Evolutionary conservation across 495 filamentous ascomycete genomes (phyloP).

Genomic region (Xylaria intraflava): DNA sequence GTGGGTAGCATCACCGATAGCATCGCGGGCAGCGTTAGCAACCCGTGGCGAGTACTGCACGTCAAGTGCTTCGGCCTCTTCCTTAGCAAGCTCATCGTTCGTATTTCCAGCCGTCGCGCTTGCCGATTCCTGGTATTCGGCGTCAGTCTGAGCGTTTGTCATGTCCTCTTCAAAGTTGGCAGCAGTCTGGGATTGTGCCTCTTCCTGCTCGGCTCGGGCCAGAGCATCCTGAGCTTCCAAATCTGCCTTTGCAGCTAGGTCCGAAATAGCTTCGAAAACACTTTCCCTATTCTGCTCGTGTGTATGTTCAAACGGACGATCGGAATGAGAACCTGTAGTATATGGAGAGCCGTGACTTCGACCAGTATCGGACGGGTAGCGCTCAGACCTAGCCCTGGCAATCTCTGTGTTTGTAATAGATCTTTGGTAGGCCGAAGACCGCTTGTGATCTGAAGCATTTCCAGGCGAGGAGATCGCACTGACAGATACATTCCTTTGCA

Average conservation of each 20-base stretch:
- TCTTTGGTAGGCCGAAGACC: conserved; percentile 32
- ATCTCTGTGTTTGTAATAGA: conserved; percentile 37
- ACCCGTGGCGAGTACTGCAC: conserved; percentile 43
- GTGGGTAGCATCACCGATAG: conserved; percentile 51
- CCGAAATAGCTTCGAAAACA: conserved; percentile 63
- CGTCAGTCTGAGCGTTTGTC: conserved; percentile 36
- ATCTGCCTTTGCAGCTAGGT: conserved; percentile 60
- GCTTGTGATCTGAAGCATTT: conserved; percentile 32
- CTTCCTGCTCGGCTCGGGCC: conserved; percentile 47
- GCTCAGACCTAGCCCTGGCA: conserved; percentile 36
- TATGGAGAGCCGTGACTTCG: conserved; percentile 5
- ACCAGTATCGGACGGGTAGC: conserved; percentile 16
- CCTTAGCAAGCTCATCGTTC: conserved; percentile 52
- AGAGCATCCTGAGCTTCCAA: conserved; percentile 63
- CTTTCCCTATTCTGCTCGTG: conserved; percentile 50
- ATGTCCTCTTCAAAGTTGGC: conserved; percentile 37
- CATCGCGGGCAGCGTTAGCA: conserved; percentile 52
- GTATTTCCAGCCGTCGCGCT: conserved; percentile 44
- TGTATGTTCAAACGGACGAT: background rate
- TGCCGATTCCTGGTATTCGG: conserved; percentile 39
- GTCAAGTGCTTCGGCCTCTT: conserved; percentile 44
- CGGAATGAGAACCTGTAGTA: conserved; percentile 5
- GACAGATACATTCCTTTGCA: conserved; percentile 31
- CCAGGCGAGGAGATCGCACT: conserved; percentile 24
- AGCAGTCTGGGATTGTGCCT: conserved; percentile 42